These are phyloP conservation scores for Handroanthus guayacan DNA, from an alignment of 257 asterid genomes.

Conservation along the genomic window DNA sequence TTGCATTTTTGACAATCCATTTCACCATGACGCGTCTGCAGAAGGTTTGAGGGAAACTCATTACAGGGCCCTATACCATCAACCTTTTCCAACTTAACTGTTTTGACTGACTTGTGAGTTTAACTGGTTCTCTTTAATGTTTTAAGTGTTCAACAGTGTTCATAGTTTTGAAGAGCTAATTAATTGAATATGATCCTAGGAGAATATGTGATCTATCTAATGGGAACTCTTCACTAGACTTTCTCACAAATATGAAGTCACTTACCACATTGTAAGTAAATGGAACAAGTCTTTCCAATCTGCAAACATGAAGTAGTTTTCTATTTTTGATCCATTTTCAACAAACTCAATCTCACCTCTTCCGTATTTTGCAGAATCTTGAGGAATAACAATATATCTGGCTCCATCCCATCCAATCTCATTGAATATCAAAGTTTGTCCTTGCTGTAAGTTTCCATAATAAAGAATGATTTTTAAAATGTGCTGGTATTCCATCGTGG, in stretches of 20 bases:
- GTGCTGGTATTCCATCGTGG: neutral
- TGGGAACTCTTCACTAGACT: conserved; percentile 72
- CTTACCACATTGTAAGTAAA: conserved; percentile 66
- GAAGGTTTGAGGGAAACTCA: conserved; percentile 78
- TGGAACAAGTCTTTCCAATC: neutral
- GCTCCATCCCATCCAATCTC: conserved; percentile 66
- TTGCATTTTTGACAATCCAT: conserved; percentile 11
- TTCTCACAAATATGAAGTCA: conserved; percentile 54
- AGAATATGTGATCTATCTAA: conserved; percentile 75
- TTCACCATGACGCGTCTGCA: conserved; percentile 37
- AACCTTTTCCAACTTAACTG: conserved; percentile 63
- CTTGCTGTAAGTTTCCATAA: conserved; percentile 57
- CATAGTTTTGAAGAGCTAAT: neutral
- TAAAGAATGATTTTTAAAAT: conserved; percentile 7
- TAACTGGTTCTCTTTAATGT: neutral
- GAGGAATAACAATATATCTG: conserved; percentile 79
- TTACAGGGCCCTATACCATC: conserved; percentile 78
- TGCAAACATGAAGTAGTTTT: neutral
- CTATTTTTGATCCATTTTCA: neutral
- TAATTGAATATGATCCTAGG: conserved; percentile 46
- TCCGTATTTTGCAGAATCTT: conserved; percentile 52
- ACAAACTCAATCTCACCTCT: neutral
- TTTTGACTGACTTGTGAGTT: conserved; percentile 70
- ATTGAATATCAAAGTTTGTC: conserved; percentile 53
- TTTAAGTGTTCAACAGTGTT: neutral